A percentile compares a stretch with the other conserved stretches of the same genome.
Conservation (phyloP, 2,329 filamentous ascomycete genomes). For the Diaporthe sp. region DNA sequence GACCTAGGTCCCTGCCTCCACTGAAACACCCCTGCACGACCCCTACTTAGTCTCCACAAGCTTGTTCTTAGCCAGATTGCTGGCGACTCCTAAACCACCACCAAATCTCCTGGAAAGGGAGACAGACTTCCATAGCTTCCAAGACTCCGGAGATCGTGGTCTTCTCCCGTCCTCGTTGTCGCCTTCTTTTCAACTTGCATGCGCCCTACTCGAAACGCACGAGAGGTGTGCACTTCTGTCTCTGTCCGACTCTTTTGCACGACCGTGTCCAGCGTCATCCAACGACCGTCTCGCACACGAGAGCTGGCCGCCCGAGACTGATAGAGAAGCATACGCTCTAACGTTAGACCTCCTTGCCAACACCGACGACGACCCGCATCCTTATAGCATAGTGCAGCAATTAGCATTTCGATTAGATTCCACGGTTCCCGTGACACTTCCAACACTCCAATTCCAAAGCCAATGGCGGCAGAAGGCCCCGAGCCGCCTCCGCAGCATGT, state of each 20-base stretch:
- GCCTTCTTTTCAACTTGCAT: neutral
- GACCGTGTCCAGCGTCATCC: slow-evolving; percentile 3
- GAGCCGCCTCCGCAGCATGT: slow-evolving; percentile 46
- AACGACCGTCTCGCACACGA: neutral
- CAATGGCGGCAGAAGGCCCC: slow-evolving; percentile 38
- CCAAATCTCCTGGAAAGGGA: slow-evolving; percentile 39
- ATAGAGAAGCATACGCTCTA: neutral
- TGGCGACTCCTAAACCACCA: slow-evolving; percentile 35
- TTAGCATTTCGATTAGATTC: neutral
- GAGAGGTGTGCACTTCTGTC: neutral
- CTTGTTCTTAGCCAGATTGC: slow-evolving; percentile 41
- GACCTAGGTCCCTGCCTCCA: slow-evolving; percentile 29
- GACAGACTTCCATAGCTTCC: slow-evolving; percentile 28
- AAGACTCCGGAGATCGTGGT: neutral
- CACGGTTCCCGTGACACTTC: slow-evolving; percentile 44
- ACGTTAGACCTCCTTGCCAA: neutral
- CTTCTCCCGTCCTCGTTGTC: neutral
- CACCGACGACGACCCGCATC: neutral
- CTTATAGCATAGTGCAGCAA: neutral
- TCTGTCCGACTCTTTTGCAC: neutral
- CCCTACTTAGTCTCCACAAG: slow-evolving; percentile 37
- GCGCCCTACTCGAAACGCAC: neutral
- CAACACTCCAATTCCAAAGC: neutral
- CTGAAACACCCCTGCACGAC: slow-evolving; percentile 32
- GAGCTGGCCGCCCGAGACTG: neutral